Percentiles rank a stretch among this genome's conserved stretches.
Evolutionary conservation across 129 eudicot species (phyloP).

Genomic region (Arctium minus): DNA sequence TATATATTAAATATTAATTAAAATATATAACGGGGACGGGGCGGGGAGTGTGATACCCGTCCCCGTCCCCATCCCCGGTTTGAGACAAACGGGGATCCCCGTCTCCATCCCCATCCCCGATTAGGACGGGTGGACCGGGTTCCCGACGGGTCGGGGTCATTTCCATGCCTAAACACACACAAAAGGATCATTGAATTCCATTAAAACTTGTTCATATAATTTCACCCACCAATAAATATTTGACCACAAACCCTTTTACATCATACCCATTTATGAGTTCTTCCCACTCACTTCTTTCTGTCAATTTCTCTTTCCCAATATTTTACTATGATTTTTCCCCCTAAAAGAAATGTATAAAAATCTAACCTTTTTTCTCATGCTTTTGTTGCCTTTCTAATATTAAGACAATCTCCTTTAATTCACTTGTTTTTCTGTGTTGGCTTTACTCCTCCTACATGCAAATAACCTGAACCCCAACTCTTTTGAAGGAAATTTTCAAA

Average conservation of each 20-base stretch:
- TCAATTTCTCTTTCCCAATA: slow-evolving; percentile 22
- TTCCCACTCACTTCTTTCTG: background rate
- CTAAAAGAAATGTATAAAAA: slow-evolving; percentile 17
- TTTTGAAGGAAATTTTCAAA: slow-evolving; percentile 3
- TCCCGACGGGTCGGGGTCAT: too few relatives aligned
- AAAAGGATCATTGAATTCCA: slow-evolving; percentile 38
- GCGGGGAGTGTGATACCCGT: too few relatives aligned
- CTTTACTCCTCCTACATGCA: slow-evolving; percentile 13
- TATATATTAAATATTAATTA: too few relatives aligned
- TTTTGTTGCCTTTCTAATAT: slow-evolving; percentile 26
- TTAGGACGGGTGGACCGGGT: too few relatives aligned
- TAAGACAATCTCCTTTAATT: slow-evolving; percentile 27
- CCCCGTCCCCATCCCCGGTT: too few relatives aligned
- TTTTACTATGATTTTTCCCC: slow-evolving; percentile 16
- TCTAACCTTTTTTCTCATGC: slow-evolving; percentile 12
- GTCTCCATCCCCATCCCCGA: too few relatives aligned
- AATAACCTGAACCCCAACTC: slow-evolving; percentile 11
- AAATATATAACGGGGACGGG: too few relatives aligned
- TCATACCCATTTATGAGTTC: slow-evolving; percentile 41
- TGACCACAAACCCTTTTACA: slow-evolving; percentile 28
- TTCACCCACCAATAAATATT: slow-evolving; percentile 43
- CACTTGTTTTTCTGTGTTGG: slow-evolving; percentile 40
- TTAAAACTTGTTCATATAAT: slow-evolving; percentile 26
- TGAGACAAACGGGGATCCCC: too few relatives aligned
- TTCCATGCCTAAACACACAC: background rate